Evolutionary conservation across 306 rosid genomes (phyloP).

Genomic region (Acacia crassicarpa): DNA sequence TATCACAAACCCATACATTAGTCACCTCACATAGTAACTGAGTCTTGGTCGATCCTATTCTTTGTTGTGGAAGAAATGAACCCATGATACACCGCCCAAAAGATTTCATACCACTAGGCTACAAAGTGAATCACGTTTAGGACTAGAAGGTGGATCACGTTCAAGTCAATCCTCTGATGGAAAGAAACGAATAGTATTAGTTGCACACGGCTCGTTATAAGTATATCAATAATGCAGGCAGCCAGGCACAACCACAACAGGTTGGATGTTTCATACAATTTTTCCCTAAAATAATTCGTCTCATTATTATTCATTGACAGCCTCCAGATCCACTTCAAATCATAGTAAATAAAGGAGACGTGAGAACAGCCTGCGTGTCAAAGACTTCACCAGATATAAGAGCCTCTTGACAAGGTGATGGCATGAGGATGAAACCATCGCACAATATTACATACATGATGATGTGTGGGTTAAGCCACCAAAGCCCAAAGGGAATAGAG

Average conservation of each 20-base stretch:
- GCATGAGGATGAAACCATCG: constrained; percentile 20
- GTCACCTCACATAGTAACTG: neutral
- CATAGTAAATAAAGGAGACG: neutral
- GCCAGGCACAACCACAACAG: neutral
- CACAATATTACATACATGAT: constrained; percentile 20
- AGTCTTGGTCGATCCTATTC: no score
- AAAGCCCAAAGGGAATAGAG: constrained; percentile 30
- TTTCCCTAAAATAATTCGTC: neutral
- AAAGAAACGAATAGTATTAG: neutral
- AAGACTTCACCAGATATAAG: constrained; percentile 20
- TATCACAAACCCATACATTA: neutral
- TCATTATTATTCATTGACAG: neutral
- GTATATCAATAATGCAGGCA: neutral
- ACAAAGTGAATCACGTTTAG: no score
- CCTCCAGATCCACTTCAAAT: neutral
- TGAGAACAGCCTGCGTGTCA: neutral
- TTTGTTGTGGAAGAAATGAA: no score
- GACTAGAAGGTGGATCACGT: no score
- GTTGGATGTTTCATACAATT: neutral
- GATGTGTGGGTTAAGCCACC: constrained; percentile 2
- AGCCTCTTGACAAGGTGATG: constrained; percentile 23
- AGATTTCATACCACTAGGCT: no score
- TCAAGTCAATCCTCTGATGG: neutral
- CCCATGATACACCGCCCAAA: no score
- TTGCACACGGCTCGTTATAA: neutral